A percentile compares a stretch with the other conserved stretches of the same genome.
These are phyloP conservation scores for Hyphopichia wangnamkhiaoensis DNA, from an alignment of 1,139 yeast genomes.

Conservation along the genomic window DNA sequence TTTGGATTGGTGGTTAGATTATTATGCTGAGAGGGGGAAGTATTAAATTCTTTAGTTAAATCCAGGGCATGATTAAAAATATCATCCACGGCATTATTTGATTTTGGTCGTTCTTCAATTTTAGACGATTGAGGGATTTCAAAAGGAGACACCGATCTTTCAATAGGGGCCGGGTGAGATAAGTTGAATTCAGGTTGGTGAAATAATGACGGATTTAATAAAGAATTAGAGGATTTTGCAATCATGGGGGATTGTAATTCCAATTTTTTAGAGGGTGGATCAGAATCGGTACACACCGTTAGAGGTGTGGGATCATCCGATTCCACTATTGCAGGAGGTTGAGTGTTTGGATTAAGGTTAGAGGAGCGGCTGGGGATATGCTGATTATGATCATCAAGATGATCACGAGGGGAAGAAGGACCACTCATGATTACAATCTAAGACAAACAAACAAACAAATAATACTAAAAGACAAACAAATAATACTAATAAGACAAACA, in stretches of 20 bases:
- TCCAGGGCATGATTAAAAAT: not conserved
- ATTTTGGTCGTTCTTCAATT: too few relatives aligned
- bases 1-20: not conserved
- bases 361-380: not conserved
- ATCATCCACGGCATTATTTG: not conserved
- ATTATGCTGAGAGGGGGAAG: not conserved
- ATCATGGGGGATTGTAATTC: slow-evolving; percentile 2
- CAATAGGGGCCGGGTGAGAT: slow-evolving; percentile 17
- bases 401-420: too few relatives aligned
- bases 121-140: slow-evolving; percentile 9
- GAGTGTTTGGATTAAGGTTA: not conserved
- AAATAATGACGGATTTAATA: slow-evolving; percentile 11
- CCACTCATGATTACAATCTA: too few relatives aligned
- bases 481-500: too few relatives aligned
- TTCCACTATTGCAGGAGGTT: not conserved
- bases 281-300: not conserved
- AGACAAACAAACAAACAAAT: too few relatives aligned
- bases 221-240: not conserved
- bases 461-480: too few relatives aligned
- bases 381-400: too few relatives aligned
- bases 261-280: not conserved
- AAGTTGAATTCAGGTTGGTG: slow-evolving; percentile 26
- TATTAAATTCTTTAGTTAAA: not conserved
- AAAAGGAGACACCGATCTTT: slow-evolving; percentile 22
- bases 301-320: not conserved